Base-by-base conservation (phyloP, 2,329 filamentous ascomycete species). In the Aaosphaeria pasadenensis region DNA sequence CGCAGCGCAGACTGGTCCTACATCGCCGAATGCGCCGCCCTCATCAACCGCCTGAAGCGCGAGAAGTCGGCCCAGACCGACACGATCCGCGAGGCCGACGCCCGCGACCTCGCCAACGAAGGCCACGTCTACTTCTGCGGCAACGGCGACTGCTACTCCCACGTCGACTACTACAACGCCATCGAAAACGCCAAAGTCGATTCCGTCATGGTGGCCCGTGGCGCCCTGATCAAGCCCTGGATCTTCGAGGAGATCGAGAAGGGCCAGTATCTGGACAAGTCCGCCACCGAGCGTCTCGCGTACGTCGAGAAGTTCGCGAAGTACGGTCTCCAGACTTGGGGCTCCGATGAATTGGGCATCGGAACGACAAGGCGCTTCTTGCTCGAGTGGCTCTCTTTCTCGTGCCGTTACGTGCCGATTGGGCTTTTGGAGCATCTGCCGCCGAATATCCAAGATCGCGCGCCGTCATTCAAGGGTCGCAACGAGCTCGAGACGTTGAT, bases 221-320 rank as follows among this genome's bases (percentile, higher is more conserved):
- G 94, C 48, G 94, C 94, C 7, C 81, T 99, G 49, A 89, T 97
- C 74, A 99, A 99, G 74, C 94, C 94, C 1, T 99, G 94, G 94
- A 78, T 99, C 53, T 99, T 97, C 66, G 94, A 99, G 71, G 94
- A 99, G 72, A 97, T 99, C 47, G 83, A 89, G 57, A 82, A 85
- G 53, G 88, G 88, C 5, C 94, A 97, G 71, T 96, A 97, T 66
- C 82, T 99, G 36, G 94, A 99, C 77, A 99, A 99, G 72, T 90
- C 89, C 3, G 87, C 92, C 2, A 81, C 85, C 5, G 92, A 99
- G 75, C 87, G 94, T 49, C 81, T 99, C 30, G 74, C 77, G 33
- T 91, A 95, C 63, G 77, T 99, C 33, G 90, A 96, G 72, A 90
- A 91, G 63, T 99, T 96, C 66, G 88, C 83, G 47, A 86, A 87